Percentiles rank a stretch among this genome's conserved stretches.
phyloP scores from a whole-genome alignment of 495 filamentous ascomycete species.

The Oleoguttula mirabilis region DNA sequence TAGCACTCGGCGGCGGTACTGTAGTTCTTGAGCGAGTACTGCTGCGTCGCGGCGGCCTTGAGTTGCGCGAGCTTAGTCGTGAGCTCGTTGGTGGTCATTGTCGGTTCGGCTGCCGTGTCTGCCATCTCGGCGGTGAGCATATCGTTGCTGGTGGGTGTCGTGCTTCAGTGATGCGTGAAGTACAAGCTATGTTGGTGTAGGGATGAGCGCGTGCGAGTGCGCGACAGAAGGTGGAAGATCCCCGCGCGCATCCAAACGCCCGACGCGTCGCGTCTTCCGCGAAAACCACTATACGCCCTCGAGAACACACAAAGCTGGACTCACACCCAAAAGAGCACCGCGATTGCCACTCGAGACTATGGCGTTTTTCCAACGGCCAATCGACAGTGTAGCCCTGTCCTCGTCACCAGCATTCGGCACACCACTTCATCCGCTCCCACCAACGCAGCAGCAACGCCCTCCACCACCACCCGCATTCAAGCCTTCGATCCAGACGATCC shows the following conservation, averaged over 20 bases:
- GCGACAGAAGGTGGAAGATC: slow-evolving; percentile 1
- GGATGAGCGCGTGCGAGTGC: no score
- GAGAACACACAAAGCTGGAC: no score
- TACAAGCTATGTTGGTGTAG: no score
- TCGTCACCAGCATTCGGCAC: slow-evolving; percentile 85
- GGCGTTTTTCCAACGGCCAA: slow-evolving; percentile 21
- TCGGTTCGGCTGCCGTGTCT: background rate
- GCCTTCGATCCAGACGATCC: slow-evolving; percentile 65
- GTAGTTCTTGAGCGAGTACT: slow-evolving; percentile 79
- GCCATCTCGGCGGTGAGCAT: background rate
- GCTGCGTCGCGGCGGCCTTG: slow-evolving; percentile 46
- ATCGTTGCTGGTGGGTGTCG: background rate
- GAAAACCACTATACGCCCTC: no score
- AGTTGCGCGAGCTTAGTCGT: slow-evolving; percentile 31
- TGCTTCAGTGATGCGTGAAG: no score
- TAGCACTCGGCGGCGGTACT: slow-evolving; percentile 73
- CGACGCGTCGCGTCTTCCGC: no score
- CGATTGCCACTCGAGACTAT: no score
- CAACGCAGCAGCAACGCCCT: slow-evolving; percentile 34
- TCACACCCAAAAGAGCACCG: no score
- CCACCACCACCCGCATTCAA: slow-evolving; percentile 41
- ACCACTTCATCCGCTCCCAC: slow-evolving; percentile 58
- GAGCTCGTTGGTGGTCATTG: slow-evolving; percentile 17
- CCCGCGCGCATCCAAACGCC: no score
- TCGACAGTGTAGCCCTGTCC: slow-evolving; percentile 55